phyloP scores from a whole-genome alignment of 2,329 filamentous ascomycete species.

The Paracoccidioides lutzii region DNA sequence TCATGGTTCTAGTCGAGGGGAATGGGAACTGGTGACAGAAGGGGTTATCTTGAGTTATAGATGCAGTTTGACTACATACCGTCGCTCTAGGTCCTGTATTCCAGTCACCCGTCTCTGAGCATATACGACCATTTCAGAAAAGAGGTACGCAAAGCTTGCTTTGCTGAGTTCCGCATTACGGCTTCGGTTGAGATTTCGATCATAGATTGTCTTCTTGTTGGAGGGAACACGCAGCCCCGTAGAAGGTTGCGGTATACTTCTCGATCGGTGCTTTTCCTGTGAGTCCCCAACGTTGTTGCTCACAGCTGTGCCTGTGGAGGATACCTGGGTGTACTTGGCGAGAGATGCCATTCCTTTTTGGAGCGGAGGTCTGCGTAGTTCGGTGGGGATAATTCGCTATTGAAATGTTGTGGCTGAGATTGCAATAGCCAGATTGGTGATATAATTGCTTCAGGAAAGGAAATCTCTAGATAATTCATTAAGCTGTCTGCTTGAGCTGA shows the following conservation, averaged over 20 bases:
- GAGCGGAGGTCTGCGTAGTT: not conserved
- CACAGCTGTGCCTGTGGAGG: constrained; percentile 10
- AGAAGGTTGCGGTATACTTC: constrained; percentile 25
- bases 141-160: constrained; percentile 88
- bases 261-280: constrained; percentile 12
- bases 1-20: not conserved
- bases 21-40: not conserved
- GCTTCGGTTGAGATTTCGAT: constrained; percentile 81
- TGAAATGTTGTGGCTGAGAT: not conserved
- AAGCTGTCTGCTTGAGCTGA: not conserved
- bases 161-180: constrained; percentile 82
- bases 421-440: not conserved
- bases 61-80: constrained; percentile 37
- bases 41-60: not conserved
- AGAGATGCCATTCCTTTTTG: constrained; percentile 4
- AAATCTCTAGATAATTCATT: not conserved
- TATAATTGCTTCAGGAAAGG: not conserved
- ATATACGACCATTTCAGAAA: constrained; percentile 92
- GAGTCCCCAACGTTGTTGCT: constrained; percentile 1
- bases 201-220: constrained; percentile 95
- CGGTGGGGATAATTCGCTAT: not conserved
- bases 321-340: constrained; percentile 8
- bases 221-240: constrained; percentile 69
- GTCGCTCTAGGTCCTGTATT: constrained; percentile 84
- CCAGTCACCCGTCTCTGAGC: constrained; percentile 82